phyloP scores from a whole-genome alignment of 495 filamentous ascomycete genomes.

The Neurospora sp. region DNA sequence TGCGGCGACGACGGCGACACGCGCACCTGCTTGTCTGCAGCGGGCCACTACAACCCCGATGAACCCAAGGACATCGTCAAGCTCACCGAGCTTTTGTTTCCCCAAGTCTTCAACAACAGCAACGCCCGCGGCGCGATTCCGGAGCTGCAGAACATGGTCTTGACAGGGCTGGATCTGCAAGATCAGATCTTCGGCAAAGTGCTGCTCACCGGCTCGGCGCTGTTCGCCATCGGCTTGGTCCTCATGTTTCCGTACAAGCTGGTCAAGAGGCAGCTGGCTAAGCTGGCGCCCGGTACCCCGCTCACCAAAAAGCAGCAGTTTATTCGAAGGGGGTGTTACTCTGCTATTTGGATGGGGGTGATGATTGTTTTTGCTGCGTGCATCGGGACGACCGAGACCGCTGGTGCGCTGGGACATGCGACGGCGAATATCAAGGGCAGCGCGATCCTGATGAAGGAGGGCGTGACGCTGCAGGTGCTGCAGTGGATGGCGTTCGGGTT shows the following conservation, averaged over 20 bases:
- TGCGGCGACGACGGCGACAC: conserved; percentile 16
- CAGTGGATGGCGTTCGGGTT: conserved; percentile 27
- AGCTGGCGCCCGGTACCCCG: conserved; percentile 6
- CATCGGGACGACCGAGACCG: conserved; percentile 17
- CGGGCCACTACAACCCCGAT: conserved; percentile 4
- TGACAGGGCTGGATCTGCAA: conserved; percentile 18
- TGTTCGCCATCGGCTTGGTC: conserved; percentile 24
- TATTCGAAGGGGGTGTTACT: neutral
- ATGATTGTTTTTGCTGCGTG: conserved; percentile 11
- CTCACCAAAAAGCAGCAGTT: neutral
- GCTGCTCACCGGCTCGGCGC: conserved; percentile 11
- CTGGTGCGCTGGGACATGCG: conserved; percentile 12
- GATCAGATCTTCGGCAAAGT: conserved; percentile 12
- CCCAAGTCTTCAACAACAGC: neutral
- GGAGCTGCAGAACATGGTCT: conserved; percentile 11
- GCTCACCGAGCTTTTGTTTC: neutral
- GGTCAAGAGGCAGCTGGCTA: neutral
- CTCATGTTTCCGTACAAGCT: conserved; percentile 12
- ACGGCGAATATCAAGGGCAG: conserved; percentile 3
- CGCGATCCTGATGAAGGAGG: conserved; percentile 12
- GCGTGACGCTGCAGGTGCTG: conserved; percentile 21
- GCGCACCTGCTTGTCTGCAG: conserved; percentile 13
- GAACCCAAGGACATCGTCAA: conserved; percentile 7
- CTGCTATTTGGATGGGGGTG: neutral
- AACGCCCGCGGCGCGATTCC: neutral